Conservation (phyloP, 768 basidiomycete genomes). For the Pluteus cervinus region DNA sequence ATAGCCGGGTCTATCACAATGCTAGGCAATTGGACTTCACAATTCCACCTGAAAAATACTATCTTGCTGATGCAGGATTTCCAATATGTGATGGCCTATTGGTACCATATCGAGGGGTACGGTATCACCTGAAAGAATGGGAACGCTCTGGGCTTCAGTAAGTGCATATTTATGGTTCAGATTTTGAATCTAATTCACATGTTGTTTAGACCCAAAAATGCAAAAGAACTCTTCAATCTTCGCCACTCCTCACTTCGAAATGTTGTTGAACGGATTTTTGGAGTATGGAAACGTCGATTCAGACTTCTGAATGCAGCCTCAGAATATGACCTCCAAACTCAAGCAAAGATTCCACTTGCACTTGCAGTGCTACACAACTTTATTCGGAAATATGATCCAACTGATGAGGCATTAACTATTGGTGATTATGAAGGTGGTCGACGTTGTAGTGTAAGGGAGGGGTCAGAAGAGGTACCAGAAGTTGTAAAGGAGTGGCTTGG, state of each 20-base stretch:
- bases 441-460: too few relatives aligned
- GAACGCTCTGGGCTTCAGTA: conserved; percentile 12
- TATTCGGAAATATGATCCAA: conserved; percentile 16
- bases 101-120: conserved; percentile 28
- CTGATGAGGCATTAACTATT: too few relatives aligned
- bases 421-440: too few relatives aligned
- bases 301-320: conserved; percentile 9
- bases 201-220: conserved; percentile 19
- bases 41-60: conserved; percentile 26
- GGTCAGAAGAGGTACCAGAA: too few relatives aligned
- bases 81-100: conserved; percentile 24
- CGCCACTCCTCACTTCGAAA: conserved; percentile 26
- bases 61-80: conserved; percentile 34
- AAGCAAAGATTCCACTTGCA: conserved; percentile 16
- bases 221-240: conserved; percentile 30
- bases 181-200: conserved; percentile 17
- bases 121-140: conserved; percentile 35
- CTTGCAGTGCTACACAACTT: conserved; percentile 21
- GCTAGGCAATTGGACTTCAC: conserved; percentile 19
- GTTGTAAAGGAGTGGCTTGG: too few relatives aligned
- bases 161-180: too few relatives aligned
- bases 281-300: conserved; percentile 18
- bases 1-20: conserved; percentile 25
- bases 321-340: conserved; percentile 9
- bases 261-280: conserved; percentile 33